These are phyloP conservation scores for Metarhizium rileyi DNA, from an alignment of 2,329 filamentous ascomycete species.

Conservation along the genomic window DNA sequence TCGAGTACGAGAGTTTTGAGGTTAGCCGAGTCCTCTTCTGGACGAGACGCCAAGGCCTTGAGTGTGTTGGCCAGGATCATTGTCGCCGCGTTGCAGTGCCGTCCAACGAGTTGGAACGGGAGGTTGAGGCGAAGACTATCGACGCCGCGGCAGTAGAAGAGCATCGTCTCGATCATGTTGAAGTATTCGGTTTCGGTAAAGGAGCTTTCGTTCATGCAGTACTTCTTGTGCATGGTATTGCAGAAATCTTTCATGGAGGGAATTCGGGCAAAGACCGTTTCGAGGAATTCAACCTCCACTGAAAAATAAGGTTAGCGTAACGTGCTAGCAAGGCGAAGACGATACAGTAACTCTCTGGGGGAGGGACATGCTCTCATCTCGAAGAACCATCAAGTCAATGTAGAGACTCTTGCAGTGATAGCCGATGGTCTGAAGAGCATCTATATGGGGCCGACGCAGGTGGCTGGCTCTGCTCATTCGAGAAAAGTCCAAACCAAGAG, in stretches of 20 bases:
- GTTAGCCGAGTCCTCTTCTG: constrained; percentile 31
- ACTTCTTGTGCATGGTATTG: constrained; percentile 31
- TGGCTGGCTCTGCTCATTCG: constrained; percentile 31
- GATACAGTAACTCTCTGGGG: no score
- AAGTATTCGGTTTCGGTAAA: constrained; percentile 42
- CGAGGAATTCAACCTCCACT: constrained; percentile 41
- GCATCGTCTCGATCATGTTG: constrained; percentile 28
- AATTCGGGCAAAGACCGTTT: constrained; percentile 34
- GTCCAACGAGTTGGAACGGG: constrained; percentile 40
- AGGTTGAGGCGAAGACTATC: constrained; percentile 39
- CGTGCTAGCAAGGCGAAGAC: neutral
- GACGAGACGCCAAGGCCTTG: constrained; percentile 35
- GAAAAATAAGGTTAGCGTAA: constrained; percentile 8
- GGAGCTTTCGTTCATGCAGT: constrained; percentile 37
- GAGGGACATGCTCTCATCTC: constrained; percentile 35
- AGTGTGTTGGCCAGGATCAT: constrained; percentile 43
- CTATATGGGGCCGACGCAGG: constrained; percentile 23
- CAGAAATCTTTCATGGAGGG: constrained; percentile 37
- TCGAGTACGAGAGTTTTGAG: constrained; percentile 40
- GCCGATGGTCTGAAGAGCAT: constrained; percentile 35
- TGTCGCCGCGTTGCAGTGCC: constrained; percentile 35
- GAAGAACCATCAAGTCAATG: constrained; percentile 42
- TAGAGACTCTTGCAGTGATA: constrained; percentile 39
- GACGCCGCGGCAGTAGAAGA: constrained; percentile 34
- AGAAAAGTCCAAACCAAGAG: constrained; percentile 40